Base-by-base conservation (phyloP, 2,329 filamentous ascomycete genomes). In the Arachnomyces sp. region DNA sequence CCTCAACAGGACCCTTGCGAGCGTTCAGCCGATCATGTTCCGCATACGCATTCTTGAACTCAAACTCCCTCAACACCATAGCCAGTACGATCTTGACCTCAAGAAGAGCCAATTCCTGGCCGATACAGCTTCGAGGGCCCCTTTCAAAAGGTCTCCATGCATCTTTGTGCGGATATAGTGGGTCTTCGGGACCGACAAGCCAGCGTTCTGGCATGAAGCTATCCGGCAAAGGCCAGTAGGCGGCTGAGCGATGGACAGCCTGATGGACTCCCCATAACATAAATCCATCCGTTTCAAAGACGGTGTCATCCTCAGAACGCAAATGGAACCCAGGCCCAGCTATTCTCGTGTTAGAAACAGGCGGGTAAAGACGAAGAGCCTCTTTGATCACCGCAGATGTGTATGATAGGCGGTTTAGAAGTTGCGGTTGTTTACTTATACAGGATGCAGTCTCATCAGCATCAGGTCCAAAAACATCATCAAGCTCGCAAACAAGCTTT, bases 91-190 rank as follows among this genome's bases (percentile, higher is more conserved):
- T 59, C 45, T 68, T 69, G 15, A 72, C 51, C 55, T 79, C 75
- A 12, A 74, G 58, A 55, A 71, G 66, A 1, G 69, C 75, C 34
- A 78, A 60, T 46, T 73, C 70, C 52, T 77, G 72, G 1, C 74
- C 75, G n/a, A 78, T 67, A 49, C 76, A 81, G 38, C 71, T 72
- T 9, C 76, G 56, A 2, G 68, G 63, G 0, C 77, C 76, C 40
- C 68, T 63, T 47, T 74, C 72, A 52, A 80, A 80, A 0, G 72
- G 64, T 7, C 74, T 65, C 65, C 67, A 80, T 1, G 73, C 72
- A 40, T 68, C 66, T 36, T 69, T 66, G 35, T 54, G 44, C 15
- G 60, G 52, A 49, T 65, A 53, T 48, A 64, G 42, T 46, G 55
- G 50, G 39, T 66, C 51, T 34, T 45, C 45, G 25, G 52, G 43